These are phyloP conservation scores for Bisporella sp. DNA, from an alignment of 2,329 filamentous ascomycete genomes.

Conservation along the genomic window DNA sequence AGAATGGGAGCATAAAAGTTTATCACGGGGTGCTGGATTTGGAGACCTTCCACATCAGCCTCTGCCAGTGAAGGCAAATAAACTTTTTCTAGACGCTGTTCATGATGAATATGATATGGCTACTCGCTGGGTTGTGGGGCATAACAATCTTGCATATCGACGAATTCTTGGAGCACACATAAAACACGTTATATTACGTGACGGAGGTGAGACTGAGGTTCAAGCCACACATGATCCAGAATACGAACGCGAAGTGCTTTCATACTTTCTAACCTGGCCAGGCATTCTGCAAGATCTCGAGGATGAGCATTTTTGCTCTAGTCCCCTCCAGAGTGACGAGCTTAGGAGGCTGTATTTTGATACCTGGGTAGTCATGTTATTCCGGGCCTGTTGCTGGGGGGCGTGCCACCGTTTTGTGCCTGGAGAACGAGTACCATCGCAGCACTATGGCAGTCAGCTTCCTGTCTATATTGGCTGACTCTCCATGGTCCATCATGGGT, in stretches of 20 bases:
- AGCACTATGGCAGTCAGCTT: neutral
- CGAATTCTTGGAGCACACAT: conserved; percentile 14
- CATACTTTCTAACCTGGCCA: conserved; percentile 10
- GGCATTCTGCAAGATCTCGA: conserved; percentile 9
- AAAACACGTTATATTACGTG: conserved; percentile 7
- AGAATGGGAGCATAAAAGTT: conserved; percentile 9
- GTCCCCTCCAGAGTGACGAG: conserved; percentile 2
- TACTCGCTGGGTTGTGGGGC: neutral
- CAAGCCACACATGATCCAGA: conserved; percentile 5
- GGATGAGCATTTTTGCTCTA: conserved; percentile 1
- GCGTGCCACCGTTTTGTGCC: conserved; percentile 1
- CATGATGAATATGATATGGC: neutral
- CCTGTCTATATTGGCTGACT: conserved; percentile 1
- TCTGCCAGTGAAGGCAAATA: neutral
- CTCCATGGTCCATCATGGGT: no score
- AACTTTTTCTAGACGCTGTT: conserved; percentile 1
- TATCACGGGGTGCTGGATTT: neutral
- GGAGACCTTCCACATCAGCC: neutral
- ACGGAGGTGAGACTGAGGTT: conserved; percentile 4
- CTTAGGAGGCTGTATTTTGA: neutral
- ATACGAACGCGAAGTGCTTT: conserved; percentile 12
- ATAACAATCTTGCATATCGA: conserved; percentile 3
- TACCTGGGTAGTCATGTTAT: neutral
- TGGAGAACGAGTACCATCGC: neutral
- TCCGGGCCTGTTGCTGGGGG: conserved; percentile 1